Percentiles rank a stretch among this genome's conserved stretches.
Evolutionary conservation across 2,329 filamentous ascomycete genomes (phyloP).

Genomic region (Aspergillus sclerotialis): DNA sequence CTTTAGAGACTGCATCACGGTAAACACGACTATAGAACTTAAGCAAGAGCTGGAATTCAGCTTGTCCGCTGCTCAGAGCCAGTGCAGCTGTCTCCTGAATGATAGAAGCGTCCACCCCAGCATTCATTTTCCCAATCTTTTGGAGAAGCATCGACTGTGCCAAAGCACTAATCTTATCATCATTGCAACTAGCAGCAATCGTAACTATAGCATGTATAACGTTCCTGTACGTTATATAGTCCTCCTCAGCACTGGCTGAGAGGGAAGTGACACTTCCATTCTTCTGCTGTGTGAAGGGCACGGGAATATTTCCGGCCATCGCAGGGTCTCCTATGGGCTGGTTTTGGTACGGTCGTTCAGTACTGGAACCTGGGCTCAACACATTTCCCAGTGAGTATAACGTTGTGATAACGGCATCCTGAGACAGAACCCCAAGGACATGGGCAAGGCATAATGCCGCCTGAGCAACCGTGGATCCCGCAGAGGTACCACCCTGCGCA

Average conservation of each 20-base stretch:
- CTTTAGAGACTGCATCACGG: constrained; percentile 64
- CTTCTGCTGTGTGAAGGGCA: constrained; percentile 23
- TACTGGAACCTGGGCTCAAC: constrained; percentile 62
- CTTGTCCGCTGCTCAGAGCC: constrained; percentile 66
- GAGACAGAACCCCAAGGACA: constrained; percentile 72
- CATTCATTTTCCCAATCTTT: constrained; percentile 80
- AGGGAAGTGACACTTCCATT: constrained; percentile 59
- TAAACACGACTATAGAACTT: constrained; percentile 74
- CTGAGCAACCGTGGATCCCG: constrained; percentile 61
- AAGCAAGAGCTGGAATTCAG: constrained; percentile 78
- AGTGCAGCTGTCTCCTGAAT: constrained; percentile 74
- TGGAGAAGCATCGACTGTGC: constrained; percentile 96
- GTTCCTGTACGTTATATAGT: constrained; percentile 70
- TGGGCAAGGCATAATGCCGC: constrained; percentile 81
- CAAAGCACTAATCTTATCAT: constrained; percentile 87
- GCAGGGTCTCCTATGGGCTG: constrained; percentile 27
- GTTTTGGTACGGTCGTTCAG: constrained; percentile 39
- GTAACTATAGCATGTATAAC: constrained; percentile 93
- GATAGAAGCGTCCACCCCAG: constrained; percentile 74
- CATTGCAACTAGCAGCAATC: constrained; percentile 73
- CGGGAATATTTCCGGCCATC: constrained; percentile 44
- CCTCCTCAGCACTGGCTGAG: constrained; percentile 66
- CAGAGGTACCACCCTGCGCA: constrained; percentile 66
- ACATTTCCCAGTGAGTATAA: constrained; percentile 96
- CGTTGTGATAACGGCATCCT: constrained; percentile 90